Base-by-base conservation (phyloP, 441 rosid genomes). In the Adansonia madagascariensis region DNA sequence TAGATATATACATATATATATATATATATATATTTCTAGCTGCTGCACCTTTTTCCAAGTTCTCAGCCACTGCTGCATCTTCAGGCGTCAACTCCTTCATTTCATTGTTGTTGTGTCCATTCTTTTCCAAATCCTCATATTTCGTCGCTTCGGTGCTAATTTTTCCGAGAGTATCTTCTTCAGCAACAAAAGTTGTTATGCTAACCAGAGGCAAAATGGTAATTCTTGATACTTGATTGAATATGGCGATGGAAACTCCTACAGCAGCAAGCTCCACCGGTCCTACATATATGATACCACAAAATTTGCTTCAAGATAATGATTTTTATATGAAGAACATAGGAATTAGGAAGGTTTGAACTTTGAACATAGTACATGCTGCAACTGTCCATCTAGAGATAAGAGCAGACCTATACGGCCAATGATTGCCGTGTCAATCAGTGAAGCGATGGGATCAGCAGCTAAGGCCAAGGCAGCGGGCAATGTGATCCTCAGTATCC, bases 381-480 rank as follows among this genome's bases (percentile, higher is more conserved):
- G 31, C 31, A 27, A 27, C 31, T 27, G 31, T 27, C 31, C 31
- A 49, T 44, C 50, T 17, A 39, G 49, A 61, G n/a, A 70, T 0
- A 49, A 77, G 60, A 81, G 74, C 59, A 75, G 61, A 85, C 95
- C 95, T 75, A 91, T 66, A 65, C 83, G 93, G 46, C 95, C 95
- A 17, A 91, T 79, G 72, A 89, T 89, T 44, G 89, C 95, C 1
- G 93, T 91, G 82, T 91, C 95, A 31, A 91, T 89, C 17, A 91
- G 83, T 77, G 95, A 91, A 17, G 95, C 95, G 27, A 91, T 55
- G 4, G 95, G 95, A 70, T 91, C 95, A 24, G 95, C 86, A 73
- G 95, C 93, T 60, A 91, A 83, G 47, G 95, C 95, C 72, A 91
- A 76, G 27, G 95, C 95, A 14, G 95, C 92, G 1, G 95, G 95